A percentile compares a stretch with the other conserved stretches of the same genome.
phyloP scores from a whole-genome alignment of 139 green algal species.

The Micractinium sp. region DNA sequence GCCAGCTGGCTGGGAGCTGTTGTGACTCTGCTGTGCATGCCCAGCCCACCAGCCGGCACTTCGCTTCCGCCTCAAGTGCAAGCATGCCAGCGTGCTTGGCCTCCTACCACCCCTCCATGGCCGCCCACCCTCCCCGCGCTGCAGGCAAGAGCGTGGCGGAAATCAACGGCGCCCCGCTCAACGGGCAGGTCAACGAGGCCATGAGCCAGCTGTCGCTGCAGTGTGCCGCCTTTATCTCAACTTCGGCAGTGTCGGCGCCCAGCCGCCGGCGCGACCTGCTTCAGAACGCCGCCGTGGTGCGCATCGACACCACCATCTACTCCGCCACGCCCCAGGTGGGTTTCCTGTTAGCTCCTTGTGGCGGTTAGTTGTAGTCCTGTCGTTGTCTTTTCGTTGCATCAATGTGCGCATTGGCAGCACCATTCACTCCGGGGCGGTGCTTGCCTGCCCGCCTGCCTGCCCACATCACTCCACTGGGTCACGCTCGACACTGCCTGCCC shows the following conservation, averaged over 20 bases:
- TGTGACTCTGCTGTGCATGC: no score
- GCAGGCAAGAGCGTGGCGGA: conserved; percentile 14
- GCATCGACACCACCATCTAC: not conserved
- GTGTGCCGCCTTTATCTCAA: not conserved
- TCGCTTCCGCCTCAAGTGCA: no score
- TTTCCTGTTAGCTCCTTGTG: no score
- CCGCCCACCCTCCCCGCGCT: not conserved
- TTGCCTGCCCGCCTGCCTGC: not conserved
- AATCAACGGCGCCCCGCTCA: conserved; percentile 3
- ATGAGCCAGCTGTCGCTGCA: not conserved
- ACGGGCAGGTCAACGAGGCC: not conserved
- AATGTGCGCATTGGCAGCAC: no score
- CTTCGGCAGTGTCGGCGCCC: not conserved
- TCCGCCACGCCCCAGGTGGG: not conserved
- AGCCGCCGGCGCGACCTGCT: not conserved
- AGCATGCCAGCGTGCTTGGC: no score
- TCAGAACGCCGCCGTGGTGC: not conserved
- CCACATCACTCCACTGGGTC: not conserved
- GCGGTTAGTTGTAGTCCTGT: no score
- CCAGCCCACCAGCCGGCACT: no score
- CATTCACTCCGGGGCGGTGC: no score
- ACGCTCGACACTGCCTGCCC: no score
- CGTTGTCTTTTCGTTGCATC: no score
- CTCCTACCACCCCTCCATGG: not conserved
- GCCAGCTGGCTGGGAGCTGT: no score